Evolutionary conservation across 202 grass and related monocot genomes (phyloP), one percentile per base, ranked within the genome.

Genomic region (Panicum hallii): DNA sequence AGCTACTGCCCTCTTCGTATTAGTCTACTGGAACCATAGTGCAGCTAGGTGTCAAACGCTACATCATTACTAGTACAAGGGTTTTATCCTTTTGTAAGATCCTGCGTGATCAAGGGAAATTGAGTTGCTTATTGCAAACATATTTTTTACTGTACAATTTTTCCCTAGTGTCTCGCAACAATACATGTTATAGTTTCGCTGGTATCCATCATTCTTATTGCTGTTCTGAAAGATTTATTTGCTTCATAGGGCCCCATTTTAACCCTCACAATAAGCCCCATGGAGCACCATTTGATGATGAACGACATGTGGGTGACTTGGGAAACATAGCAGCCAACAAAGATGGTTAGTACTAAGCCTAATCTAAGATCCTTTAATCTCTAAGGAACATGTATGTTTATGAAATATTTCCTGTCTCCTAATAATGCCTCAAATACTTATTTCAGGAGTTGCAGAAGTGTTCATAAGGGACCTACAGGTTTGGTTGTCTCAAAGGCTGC

Each of bases 321-420:
- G 91, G 91, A 89, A 93, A 93, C 66, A 93, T 93, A 78, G n/a
- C 70, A n/a, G 88, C 86, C 42, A 89, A 91, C 44, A 63, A 79
- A 63, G 88, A 93, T 79, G 91, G 91, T 93, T 75, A 87, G 88
- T 77, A 11, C 17, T 72, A 46, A 63, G 6, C 47, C 20, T 54
- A 56, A 28, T 40, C 19, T n/a, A 55, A 28, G 17, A 17, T n/a
- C 32, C 1, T 75, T 70, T 11, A 20, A 2, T 11, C 8, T 20
- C 23, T 46, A 56, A 11, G 4, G 1, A 12, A 65, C 40, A 43
- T 49, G 50, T 60, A 14, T 36, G 6, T 52, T 74, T 70, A 16
- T 11, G 22, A 79, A 63, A 64, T 54, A 75, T 62, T 45, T 40
- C 22, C 5, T 74, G 14, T 58, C 20, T 30, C 47, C 55, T 75